Evolutionary conservation across 2,329 filamentous ascomycete genomes (phyloP).

Genomic region (Fusarium newnesense): DNA sequence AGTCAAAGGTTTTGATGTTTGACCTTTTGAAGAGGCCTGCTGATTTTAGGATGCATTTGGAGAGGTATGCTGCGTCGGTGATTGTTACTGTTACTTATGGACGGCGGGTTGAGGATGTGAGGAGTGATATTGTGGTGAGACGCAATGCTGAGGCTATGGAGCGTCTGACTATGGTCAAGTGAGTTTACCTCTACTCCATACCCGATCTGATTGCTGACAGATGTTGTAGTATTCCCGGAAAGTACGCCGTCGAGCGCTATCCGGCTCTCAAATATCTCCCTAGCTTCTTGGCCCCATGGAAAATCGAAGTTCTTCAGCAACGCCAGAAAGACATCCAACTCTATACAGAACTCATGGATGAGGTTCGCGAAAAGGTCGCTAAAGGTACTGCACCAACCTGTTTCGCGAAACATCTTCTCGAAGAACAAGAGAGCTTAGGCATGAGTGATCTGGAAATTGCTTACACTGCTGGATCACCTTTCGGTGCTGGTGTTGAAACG

Average conservation of each 20-base stretch:
- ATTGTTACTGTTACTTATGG: conserved; percentile 57
- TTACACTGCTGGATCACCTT: conserved; percentile 57
- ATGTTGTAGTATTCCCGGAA: conserved; percentile 34
- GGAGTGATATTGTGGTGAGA: conserved; percentile 51
- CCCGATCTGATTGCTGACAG: fast-evolving
- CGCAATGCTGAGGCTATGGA: conserved; percentile 55
- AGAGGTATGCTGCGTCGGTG: conserved; percentile 51
- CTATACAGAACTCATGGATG: conserved; percentile 54
- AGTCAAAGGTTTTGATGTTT: conserved; percentile 53
- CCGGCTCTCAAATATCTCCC: conserved; percentile 54
- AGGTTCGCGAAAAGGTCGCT: conserved; percentile 49
- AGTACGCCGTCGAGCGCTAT: conserved; percentile 54
- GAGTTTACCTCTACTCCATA: neutral
- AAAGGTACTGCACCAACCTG: conserved; percentile 50
- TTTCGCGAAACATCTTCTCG: conserved; percentile 56
- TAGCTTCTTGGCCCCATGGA: conserved; percentile 53
- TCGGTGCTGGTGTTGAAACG: conserved; percentile 57
- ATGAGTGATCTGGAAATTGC: conserved; percentile 56
- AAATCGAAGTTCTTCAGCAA: conserved; percentile 51
- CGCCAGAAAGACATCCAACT: conserved; percentile 51
- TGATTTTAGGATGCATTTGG: conserved; percentile 40
- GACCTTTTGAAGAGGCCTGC: conserved; percentile 49
- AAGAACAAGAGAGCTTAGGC: conserved; percentile 52
- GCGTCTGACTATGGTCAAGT: conserved; percentile 56
- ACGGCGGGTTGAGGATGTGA: conserved; percentile 43